A percentile compares a stretch with the other conserved stretches of the same genome.
phyloP scores from a whole-genome alignment of 2,329 filamentous ascomycete genomes.

The Aureobasidium sp. region DNA sequence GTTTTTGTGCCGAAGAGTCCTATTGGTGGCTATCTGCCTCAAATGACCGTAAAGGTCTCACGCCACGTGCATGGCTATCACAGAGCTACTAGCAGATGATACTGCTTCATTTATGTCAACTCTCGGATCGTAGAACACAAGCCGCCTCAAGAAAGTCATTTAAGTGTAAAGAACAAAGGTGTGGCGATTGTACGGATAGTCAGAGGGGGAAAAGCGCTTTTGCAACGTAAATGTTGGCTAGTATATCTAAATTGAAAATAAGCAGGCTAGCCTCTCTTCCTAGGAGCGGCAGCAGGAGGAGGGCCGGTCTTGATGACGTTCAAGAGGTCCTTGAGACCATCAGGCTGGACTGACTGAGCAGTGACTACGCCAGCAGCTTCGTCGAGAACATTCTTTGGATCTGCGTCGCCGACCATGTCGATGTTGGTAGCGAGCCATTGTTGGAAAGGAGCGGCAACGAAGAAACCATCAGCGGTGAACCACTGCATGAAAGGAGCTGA shows the following conservation, averaged over 20 bases:
- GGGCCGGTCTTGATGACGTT: conserved; percentile 10
- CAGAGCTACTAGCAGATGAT: not conserved
- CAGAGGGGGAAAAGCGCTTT: not conserved
- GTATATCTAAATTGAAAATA: not conserved
- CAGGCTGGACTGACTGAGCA: not conserved
- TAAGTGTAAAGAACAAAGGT: not conserved
- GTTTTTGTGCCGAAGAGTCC: not conserved
- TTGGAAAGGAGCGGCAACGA: conserved; percentile 71
- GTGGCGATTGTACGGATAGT: too few relatives aligned
- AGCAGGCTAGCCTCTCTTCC: conserved; percentile 1
- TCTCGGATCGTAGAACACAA: too few relatives aligned
- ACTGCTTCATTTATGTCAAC: too few relatives aligned
- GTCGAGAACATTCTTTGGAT: conserved; percentile 48
- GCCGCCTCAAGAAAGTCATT: not conserved
- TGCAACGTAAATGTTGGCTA: not conserved
- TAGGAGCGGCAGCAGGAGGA: not conserved
- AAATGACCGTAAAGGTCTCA: not conserved
- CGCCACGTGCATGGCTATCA: not conserved
- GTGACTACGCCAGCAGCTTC: conserved; percentile 21
- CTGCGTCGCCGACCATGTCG: conserved; percentile 56
- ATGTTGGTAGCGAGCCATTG: conserved; percentile 65
- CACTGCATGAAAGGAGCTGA: conserved; percentile 62
- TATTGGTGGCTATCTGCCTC: not conserved
- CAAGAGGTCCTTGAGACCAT: not conserved
- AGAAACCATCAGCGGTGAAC: conserved; percentile 67